Evolutionary conservation across 2,329 filamentous ascomycete species (phyloP).

Genomic region (Fusarium hostae): DNA sequence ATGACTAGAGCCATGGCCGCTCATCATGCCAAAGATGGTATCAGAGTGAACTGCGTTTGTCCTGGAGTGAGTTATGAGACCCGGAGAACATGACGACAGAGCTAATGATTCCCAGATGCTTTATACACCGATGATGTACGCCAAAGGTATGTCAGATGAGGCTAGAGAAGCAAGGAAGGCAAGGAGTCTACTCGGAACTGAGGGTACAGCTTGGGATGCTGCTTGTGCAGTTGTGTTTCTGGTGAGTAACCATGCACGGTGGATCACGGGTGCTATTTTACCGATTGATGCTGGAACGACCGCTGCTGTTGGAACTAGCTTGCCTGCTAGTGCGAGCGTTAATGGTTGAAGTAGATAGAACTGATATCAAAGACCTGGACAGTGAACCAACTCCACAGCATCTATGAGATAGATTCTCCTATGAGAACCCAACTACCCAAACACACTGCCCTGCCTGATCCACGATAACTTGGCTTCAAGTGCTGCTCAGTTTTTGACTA

Average conservation of each 20-base stretch:
- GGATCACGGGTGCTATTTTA: constrained; percentile 56
- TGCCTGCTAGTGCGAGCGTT: constrained; percentile 43
- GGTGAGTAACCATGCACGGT: constrained; percentile 53
- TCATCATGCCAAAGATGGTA: constrained; percentile 57
- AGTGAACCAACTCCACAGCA: too few species aligned
- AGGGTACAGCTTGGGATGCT: constrained; percentile 58
- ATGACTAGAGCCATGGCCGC: constrained; percentile 65
- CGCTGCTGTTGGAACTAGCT: constrained; percentile 27
- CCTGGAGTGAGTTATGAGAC: constrained; percentile 46
- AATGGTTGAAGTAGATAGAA: constrained; percentile 27
- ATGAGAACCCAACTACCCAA: too few species aligned
- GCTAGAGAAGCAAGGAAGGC: constrained; percentile 51
- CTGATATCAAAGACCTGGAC: too few species aligned
- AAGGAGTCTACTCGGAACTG: constrained; percentile 54
- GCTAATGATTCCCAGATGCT: constrained; percentile 50
- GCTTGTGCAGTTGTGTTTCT: constrained; percentile 55
- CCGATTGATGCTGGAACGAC: constrained; percentile 57
- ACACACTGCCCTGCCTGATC: too few species aligned
- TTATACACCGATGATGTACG: constrained; percentile 60
- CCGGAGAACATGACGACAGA: neutral
- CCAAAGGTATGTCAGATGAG: constrained; percentile 54
- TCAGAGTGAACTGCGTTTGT: constrained; percentile 62
- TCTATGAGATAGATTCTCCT: too few species aligned
- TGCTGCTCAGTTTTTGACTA: too few species aligned
- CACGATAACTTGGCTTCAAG: too few species aligned